phyloP scores from a whole-genome alignment of 2,329 filamentous ascomycete species.

The Septoria petroselini region DNA sequence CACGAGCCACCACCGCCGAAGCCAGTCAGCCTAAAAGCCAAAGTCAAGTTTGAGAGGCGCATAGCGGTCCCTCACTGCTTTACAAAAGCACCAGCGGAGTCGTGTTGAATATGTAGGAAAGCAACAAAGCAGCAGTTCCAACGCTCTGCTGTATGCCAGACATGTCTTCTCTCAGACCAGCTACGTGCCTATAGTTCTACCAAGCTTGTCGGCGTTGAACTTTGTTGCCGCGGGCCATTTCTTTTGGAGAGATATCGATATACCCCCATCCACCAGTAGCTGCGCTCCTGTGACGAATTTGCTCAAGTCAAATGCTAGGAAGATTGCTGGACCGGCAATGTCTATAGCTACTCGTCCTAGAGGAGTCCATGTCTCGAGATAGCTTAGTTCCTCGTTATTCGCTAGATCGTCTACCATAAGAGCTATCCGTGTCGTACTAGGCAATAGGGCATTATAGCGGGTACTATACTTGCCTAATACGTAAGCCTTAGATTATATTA shows the following conservation, averaged over 20 bases:
- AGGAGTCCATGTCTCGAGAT: conserved; percentile 78
- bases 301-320: conserved; percentile 75
- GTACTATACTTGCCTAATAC: conserved; percentile 73
- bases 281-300: conserved; percentile 53
- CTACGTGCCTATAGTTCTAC: no score
- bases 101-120: no score
- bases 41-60: no score
- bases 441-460: conserved; percentile 76
- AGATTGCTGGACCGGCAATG: conserved; percentile 78
- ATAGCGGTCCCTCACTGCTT: no score
- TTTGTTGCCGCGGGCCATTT: no score
- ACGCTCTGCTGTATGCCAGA: no score
- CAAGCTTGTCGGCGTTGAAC: no score
- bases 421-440: conserved; percentile 78
- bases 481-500: conserved; percentile 81
- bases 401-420: conserved; percentile 76
- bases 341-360: conserved; percentile 69
- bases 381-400: conserved; percentile 65
- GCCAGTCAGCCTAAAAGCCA: no score
- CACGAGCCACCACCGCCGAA: no score
- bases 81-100: no score
- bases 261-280: conserved; percentile 15
- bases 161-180: no score
- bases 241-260: conserved; percentile 18
- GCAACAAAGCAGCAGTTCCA: no score